Evolutionary conservation across 2,329 filamentous ascomycete genomes (phyloP).

Genomic region (Penicillium sp.): DNA sequence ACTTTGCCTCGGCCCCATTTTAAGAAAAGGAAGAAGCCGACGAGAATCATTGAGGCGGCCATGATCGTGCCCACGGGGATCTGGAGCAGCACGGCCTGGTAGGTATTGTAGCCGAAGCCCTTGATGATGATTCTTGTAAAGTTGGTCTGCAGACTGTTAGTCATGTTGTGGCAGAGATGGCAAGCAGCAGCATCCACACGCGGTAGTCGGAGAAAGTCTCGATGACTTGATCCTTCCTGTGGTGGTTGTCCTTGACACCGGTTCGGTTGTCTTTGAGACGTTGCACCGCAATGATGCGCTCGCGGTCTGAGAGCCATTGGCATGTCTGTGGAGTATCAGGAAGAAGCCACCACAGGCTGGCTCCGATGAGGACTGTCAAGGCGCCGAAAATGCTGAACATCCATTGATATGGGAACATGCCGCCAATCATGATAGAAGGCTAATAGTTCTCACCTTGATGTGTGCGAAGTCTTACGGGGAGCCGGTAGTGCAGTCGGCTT

Average conservation of each 20-base stretch:
- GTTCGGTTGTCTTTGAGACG: constrained; percentile 10
- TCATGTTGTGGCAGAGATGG: constrained; percentile 13
- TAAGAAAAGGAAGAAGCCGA: constrained; percentile 4
- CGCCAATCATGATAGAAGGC: too few species aligned
- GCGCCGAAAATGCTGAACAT: too few species aligned
- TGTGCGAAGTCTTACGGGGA: too few species aligned
- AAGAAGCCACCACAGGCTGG: too few species aligned
- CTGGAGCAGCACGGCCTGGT: constrained; percentile 5
- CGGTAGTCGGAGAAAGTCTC: constrained; percentile 5
- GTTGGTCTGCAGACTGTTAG: constrained; percentile 6
- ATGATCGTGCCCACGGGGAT: constrained; percentile 3
- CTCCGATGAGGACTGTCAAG: too few species aligned
- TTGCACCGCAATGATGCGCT: too few species aligned
- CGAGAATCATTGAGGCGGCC: constrained; percentile 1
- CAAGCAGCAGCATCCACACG: constrained; percentile 8
- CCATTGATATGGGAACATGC: too few species aligned
- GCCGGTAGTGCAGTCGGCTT: too few species aligned
- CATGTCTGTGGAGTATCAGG: too few species aligned
- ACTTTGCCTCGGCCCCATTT: background rate
- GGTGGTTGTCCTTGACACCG: constrained; percentile 4
- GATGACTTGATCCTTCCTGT: constrained; percentile 8
- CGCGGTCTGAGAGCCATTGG: too few species aligned
- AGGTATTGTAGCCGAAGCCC: constrained; percentile 9
- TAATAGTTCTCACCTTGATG: too few species aligned
- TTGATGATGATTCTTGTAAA: constrained; percentile 14